Base-by-base conservation (phyloP, 1,284 basidiomycete genomes). In the Chalciporus sp. region DNA sequence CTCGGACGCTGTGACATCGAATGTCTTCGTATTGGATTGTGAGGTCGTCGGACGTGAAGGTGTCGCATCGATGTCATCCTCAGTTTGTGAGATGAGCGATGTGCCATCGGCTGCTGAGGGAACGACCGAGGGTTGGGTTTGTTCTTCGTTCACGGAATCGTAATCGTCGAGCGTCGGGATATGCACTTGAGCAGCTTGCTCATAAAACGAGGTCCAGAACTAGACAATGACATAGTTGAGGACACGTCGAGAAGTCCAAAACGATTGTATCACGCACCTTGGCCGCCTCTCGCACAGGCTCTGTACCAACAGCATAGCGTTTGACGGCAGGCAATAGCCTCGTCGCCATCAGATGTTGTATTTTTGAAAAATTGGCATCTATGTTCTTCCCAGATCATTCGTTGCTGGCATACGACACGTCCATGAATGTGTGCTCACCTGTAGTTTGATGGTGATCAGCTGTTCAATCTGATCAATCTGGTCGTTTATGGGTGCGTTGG, bases 141-240 rank as follows among this genome's bases (percentile, higher is more conserved):
- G 70, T 16, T 77, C 72, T 31, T 83, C 83, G 47, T 82, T 78
- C 28, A 76, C 71, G 9, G 78, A 79, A 20, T 77, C 81, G 61
- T 84, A 78, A 51, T 92, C 85, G 31, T 86, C 86, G 52, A 81
- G 80, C 9, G 84, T 83, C 19, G 88, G 86, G 48, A 94, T 88
- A 41, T 86, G 85, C 40, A 95, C 88, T 62, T 94, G 87, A 2
- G 94, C 94, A 6, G 94, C 92, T 60, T 89, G 84, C 66, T 95
- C 93, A 69, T 93, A 98, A 77, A 98, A 98, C 1, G 89, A 88
- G n/a, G 88, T 87, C 95, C 95, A 98, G 71, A 97, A 97, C 89
- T 94, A 59, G 49, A 35, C 48, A 39, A 33, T 17, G 19, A 27
- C 11, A 48, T 37, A 9, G 45, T 37, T 27, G 23, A n/a, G 14